Percentiles rank a stretch among this genome's conserved stretches.
phyloP scores from a whole-genome alignment of 371 early-diverging fungal species.

The Chytridium lagenaria region DNA sequence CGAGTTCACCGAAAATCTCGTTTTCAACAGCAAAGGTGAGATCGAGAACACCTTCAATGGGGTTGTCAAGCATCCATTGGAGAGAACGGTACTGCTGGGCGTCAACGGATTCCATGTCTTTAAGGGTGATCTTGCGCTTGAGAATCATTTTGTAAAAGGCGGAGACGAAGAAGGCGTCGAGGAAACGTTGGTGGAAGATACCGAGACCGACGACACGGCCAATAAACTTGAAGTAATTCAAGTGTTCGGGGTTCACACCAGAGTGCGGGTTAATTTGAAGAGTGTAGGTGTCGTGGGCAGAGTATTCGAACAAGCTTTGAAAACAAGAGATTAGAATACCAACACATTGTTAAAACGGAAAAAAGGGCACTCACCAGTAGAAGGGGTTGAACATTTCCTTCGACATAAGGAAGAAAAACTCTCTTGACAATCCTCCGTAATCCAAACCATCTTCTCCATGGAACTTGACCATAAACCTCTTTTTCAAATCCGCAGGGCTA shows the following conservation, averaged over 20 bases:
- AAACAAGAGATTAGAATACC: background rate
- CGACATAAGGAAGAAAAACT: constrained; percentile 69
- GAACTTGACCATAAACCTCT: constrained; percentile 96
- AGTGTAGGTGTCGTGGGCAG: constrained; percentile 96
- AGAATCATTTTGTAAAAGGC: constrained; percentile 97
- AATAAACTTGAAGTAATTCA: constrained; percentile 97
- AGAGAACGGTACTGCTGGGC: constrained; percentile 90
- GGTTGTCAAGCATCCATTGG: constrained; percentile 94
- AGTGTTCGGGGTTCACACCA: constrained; percentile 96
- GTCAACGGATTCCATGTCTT: constrained; percentile 97
- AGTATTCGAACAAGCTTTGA: constrained; percentile 96
- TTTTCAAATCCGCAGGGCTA: constrained; percentile 85
- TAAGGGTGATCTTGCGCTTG: constrained; percentile 81
- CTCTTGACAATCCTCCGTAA: constrained; percentile 95
- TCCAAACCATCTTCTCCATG: constrained; percentile 98
- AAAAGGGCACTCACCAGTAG: constrained; percentile 34
- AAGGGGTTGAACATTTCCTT: constrained; percentile 98
- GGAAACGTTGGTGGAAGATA: constrained; percentile 94
- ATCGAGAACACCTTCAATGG: constrained; percentile 79
- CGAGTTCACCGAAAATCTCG: constrained; percentile 90
- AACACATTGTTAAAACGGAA: background rate
- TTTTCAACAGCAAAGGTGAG: constrained; percentile 92
- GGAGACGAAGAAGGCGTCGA: constrained; percentile 95
- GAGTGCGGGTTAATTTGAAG: constrained; percentile 96
- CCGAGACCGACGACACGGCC: constrained; percentile 97